Evolutionary conservation across 73 alveolate genomes (phyloP).

Genomic region (Paramecium sonneborni): DNA sequence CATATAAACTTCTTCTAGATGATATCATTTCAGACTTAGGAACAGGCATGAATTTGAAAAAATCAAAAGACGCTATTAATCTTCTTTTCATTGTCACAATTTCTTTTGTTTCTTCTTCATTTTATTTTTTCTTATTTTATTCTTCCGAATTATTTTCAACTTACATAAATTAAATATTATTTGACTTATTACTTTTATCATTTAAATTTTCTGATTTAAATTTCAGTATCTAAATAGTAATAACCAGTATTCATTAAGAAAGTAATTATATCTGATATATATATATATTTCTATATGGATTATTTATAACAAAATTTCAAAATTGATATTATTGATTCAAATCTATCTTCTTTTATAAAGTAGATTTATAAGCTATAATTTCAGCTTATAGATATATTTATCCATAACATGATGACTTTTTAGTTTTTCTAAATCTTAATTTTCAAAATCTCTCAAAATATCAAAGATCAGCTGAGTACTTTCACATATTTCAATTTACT

Average conservation of each 20-base stretch:
- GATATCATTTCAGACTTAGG: conserved; percentile 62
- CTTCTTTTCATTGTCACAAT: not conserved
- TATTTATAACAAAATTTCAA: not conserved
- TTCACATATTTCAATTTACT: not conserved
- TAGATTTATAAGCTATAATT: not conserved
- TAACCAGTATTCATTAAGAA: not conserved
- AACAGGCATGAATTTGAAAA: conserved; percentile 65
- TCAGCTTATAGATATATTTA: not conserved
- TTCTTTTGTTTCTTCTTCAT: not conserved
- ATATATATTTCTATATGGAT: not conserved
- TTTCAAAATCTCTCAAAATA: not conserved
- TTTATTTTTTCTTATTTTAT: not conserved
- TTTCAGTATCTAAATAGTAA: not conserved
- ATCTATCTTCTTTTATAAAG: not conserved
- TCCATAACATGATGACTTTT: not conserved
- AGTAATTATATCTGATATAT: not conserved
- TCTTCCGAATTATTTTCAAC: not conserved
- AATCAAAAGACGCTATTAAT: conserved; percentile 37
- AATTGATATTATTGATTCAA: not conserved
- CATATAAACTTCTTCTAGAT: conserved; percentile 57
- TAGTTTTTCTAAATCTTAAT: not conserved
- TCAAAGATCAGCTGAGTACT: not conserved
- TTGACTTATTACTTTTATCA: not conserved
- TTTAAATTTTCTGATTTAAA: not conserved
- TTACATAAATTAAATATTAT: not conserved